These are phyloP conservation scores for Xylariaceae sp. DNA, from an alignment of 2,329 filamentous ascomycete genomes.

Conservation along the genomic window DNA sequence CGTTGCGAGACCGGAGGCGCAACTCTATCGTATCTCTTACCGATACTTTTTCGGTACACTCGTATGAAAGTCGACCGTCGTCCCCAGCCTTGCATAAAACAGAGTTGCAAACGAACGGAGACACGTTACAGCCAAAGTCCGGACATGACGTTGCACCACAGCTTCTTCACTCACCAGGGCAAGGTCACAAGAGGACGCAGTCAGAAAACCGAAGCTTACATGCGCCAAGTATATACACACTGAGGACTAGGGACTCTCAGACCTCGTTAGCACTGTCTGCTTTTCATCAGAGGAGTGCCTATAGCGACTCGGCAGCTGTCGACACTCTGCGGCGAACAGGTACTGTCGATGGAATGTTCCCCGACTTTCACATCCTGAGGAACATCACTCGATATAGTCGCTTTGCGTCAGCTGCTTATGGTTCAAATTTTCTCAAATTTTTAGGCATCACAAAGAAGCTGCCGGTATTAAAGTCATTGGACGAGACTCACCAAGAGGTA, in stretches of 20 bases:
- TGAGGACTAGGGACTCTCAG: conserved; percentile 59
- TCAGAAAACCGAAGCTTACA: conserved; percentile 39
- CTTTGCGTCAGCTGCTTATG: conserved; percentile 69
- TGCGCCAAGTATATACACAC: conserved; percentile 62
- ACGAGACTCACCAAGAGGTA: conserved; percentile 61
- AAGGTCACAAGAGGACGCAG: conserved; percentile 34
- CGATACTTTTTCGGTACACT: conserved; percentile 57
- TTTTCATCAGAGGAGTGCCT: conserved; percentile 52
- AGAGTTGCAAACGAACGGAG: conserved; percentile 10
- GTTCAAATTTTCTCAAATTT: conserved; percentile 63
- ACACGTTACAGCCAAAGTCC: conserved; percentile 16
- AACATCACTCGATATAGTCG: conserved; percentile 68
- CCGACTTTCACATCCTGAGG: conserved; percentile 59
- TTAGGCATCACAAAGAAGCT: conserved; percentile 62
- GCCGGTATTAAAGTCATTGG: conserved; percentile 45
- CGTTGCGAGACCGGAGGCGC: conserved; percentile 53
- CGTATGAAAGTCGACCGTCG: conserved; percentile 47
- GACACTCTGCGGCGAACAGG: conserved; percentile 55
- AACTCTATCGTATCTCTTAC: conserved; percentile 60
- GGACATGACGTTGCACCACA: conserved; percentile 12
- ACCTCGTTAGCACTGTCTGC: conserved; percentile 56
- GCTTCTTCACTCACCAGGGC: conserved; percentile 24
- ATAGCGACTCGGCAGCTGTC: conserved; percentile 52
- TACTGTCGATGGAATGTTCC: conserved; percentile 61
- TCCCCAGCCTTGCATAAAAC: conserved; percentile 40